Base-by-base conservation (phyloP, 768 basidiomycete species). In the Naganishia randhawae region DNA sequence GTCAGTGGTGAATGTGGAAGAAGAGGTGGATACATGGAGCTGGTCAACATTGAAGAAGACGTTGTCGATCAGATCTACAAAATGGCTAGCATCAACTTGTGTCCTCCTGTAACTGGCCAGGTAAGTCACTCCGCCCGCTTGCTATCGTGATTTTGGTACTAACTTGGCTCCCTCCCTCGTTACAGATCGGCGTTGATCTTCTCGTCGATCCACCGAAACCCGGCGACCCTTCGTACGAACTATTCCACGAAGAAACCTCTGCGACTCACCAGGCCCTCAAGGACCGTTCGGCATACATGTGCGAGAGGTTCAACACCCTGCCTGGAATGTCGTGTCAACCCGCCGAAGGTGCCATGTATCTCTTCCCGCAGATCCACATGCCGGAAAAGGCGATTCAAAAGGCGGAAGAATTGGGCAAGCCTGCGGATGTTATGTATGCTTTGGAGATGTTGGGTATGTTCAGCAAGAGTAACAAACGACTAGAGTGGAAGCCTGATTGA, bases 1-100 rank as follows among this genome's bases (percentile, higher is more conserved):
- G 91, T 96, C 70, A 86, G 86, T 41, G 95, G 95, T 68, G 95
- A 99, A 81, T 99, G 96, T 78, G 95, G 96, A 1, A 84, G 95
- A n/a, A 85, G 96, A 54, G 95, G 95, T 37, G 95, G 94, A 2
- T 99, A 96, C 83, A 94, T 95, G 74, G 95, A 99, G 81, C 87
- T 88, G 77, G 84, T 85, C 70, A 98, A 98, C 81, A 82, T 99
- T 72, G 77, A 83, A 14, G 83, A 86, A 9, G 88, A 91, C 32
- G 84, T 95, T 68, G 82, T 89, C 69, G 91, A 89, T 17, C 85
- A 90, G 77, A 85, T 98, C 62, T 97, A 98, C 84, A 99, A 98
- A 83, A 93, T 99, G 88, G 91, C 91, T 64, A 88, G 86, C 73
- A 90, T 97, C 65, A 84, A 85, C 2, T 85, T 98, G 25, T 97